Conservation (phyloP, 129 eudicot genomes). For the Arctium minus region DNA sequence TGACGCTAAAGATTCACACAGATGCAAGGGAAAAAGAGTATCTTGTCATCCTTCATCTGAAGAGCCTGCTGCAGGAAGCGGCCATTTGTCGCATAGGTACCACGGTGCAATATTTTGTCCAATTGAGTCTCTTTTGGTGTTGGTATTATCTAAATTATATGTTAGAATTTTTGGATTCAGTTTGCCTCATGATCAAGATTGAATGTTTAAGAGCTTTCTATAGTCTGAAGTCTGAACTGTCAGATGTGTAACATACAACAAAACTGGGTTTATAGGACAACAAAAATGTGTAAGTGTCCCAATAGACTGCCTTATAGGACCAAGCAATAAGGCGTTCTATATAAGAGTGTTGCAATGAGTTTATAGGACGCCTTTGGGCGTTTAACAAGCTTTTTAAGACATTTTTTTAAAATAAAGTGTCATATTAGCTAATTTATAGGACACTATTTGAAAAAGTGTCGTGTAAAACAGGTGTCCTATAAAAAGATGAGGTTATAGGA, state of each 20-base stretch:
- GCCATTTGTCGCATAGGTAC: conserved; percentile 39
- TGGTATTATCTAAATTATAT: neutral
- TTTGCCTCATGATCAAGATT: neutral
- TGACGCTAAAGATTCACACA: conserved; percentile 29
- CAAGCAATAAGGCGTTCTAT: neutral
- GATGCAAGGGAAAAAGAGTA: conserved; percentile 40
- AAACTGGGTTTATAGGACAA: neutral
- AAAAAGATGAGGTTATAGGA: neutral
- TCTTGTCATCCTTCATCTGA: conserved; percentile 18
- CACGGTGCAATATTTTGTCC: neutral
- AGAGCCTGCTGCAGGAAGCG: conserved; percentile 25
- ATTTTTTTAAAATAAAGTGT: neutral
- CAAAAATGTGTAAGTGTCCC: neutral
- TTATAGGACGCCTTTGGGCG: neutral
- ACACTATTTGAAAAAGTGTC: neutral
- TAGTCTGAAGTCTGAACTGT: neutral
- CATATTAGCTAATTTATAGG: neutral
- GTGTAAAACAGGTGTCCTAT: neutral
- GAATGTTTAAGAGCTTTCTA: neutral
- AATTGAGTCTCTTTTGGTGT: neutral
- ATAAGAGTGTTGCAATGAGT: neutral
- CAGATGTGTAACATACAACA: neutral
- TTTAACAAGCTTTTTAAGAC: neutral
- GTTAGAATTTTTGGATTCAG: neutral
- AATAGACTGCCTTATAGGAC: neutral